Evolutionary conservation across 2,329 filamentous ascomycete species (phyloP).

Genomic region (Tolypocladium amazonense): DNA sequence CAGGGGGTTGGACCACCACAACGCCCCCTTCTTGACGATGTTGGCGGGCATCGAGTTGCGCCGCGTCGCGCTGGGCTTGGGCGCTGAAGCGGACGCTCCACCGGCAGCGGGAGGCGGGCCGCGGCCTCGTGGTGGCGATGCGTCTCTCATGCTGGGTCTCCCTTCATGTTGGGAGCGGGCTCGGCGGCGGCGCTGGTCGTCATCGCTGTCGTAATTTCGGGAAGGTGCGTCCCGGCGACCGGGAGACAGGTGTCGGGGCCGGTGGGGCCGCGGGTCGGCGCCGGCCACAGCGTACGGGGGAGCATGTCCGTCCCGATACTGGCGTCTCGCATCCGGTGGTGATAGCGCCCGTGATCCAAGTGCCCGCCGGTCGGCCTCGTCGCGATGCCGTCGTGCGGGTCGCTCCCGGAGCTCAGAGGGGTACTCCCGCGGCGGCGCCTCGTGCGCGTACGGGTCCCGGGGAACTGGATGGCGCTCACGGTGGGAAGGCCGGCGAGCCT

Average conservation of each 20-base stretch:
- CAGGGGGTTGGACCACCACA: conserved; percentile 27
- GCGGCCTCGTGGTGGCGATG: conserved; percentile 12
- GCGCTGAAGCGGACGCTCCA: conserved; percentile 3
- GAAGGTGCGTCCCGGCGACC: background rate
- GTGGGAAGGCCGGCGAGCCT: background rate
- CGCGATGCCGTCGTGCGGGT: background rate
- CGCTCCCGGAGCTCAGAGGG: background rate
- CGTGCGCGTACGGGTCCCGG: background rate
- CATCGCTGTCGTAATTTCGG: conserved; percentile 9
- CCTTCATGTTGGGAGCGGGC: conserved; percentile 15
- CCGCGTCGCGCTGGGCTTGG: conserved; percentile 10
- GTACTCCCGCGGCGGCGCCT: background rate
- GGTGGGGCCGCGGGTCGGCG: background rate
- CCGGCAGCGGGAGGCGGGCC: conserved; percentile 8
- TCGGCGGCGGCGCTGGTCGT: conserved; percentile 7
- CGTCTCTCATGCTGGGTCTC: conserved; percentile 7
- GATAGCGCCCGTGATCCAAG: conserved; percentile 9
- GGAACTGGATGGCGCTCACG: background rate
- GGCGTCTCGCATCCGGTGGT: conserved; percentile 7
- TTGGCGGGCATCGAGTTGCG: conserved; percentile 22
- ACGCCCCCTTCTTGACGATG: conserved; percentile 8
- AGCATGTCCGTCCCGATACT: conserved; percentile 6
- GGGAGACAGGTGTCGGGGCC: conserved; percentile 1
- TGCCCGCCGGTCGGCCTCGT: conserved; percentile 7
- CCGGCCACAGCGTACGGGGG: background rate